These are phyloP conservation scores for Naumovozyma castellii DNA, from an alignment of 805 yeast species.

Conservation along the genomic window DNA sequence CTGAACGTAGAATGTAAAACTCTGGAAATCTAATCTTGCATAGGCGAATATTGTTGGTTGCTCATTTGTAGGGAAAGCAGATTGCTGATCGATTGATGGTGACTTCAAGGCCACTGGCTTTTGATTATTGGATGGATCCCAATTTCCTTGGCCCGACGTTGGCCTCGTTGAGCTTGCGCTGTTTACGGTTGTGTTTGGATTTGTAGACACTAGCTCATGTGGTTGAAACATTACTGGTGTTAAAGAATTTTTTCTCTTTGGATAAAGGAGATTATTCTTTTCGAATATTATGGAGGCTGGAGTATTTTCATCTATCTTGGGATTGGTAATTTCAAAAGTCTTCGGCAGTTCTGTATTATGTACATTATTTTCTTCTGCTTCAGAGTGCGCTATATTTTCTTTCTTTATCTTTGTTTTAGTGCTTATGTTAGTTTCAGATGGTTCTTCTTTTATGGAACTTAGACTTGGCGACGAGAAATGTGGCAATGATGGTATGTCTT, in stretches of 20 bases:
- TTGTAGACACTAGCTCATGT: slow-evolving; percentile 7
- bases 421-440: background rate
- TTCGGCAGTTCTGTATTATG: background rate
- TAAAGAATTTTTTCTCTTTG: slow-evolving; percentile 20
- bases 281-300: slow-evolving; percentile 21
- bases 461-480: background rate
- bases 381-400: background rate
- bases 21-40: slow-evolving; percentile 81
- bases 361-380: background rate
- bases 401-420: background rate
- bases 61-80: slow-evolving; percentile 10
- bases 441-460: background rate
- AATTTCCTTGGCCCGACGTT: background rate
- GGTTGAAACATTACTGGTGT: slow-evolving; percentile 24
- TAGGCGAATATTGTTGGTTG: slow-evolving; percentile 38
- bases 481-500: background rate
- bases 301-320: slow-evolving; percentile 12
- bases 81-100: background rate
- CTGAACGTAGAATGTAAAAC: slow-evolving; percentile 91
- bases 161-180: background rate
- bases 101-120: background rate
- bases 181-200: background rate
- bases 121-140: background rate
- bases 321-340: background rate
- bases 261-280: slow-evolving; percentile 10